Conservation (phyloP, 1,139 yeast species). For the Meyerozyma guilliermondii region DNA sequence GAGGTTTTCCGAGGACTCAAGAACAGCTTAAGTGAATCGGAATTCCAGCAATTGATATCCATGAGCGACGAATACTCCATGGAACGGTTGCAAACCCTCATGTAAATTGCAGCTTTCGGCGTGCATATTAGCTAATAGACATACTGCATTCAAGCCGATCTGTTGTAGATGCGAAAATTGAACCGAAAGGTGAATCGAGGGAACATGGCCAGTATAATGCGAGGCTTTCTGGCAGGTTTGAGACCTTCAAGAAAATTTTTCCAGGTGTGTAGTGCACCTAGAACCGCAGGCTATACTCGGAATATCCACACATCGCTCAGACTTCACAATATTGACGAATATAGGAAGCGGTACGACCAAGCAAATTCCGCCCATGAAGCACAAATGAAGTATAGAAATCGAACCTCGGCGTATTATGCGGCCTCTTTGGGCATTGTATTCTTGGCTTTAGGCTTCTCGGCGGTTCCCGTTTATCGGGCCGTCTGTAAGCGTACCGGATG, state of each 20-base stretch:
- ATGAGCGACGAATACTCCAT: slow-evolving; percentile 28
- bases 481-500: slow-evolving; percentile 94
- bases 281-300: neutral
- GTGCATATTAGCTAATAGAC: neutral
- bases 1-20: slow-evolving; percentile 18
- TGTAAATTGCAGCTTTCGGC: neutral
- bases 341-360: neutral
- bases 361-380: slow-evolving; percentile 20
- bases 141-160: neutral
- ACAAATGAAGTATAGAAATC: slow-evolving; percentile 27
- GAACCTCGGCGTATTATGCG: slow-evolving; percentile 66
- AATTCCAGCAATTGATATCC: slow-evolving; percentile 23
- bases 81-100: slow-evolving; percentile 22
- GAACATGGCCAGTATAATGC: neutral
- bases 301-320: neutral
- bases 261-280: neutral
- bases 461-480: slow-evolving; percentile 90
- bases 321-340: neutral
- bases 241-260: neutral
- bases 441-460: slow-evolving; percentile 78
- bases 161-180: neutral
- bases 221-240: neutral
- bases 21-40: slow-evolving; percentile 15
- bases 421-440: slow-evolving; percentile 68
- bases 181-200: neutral